A percentile compares a stretch with the other conserved stretches of the same genome.
Conservation (phyloP, 371 early-diverging fungal species). For the Cokeromyces recurvatus region DNA sequence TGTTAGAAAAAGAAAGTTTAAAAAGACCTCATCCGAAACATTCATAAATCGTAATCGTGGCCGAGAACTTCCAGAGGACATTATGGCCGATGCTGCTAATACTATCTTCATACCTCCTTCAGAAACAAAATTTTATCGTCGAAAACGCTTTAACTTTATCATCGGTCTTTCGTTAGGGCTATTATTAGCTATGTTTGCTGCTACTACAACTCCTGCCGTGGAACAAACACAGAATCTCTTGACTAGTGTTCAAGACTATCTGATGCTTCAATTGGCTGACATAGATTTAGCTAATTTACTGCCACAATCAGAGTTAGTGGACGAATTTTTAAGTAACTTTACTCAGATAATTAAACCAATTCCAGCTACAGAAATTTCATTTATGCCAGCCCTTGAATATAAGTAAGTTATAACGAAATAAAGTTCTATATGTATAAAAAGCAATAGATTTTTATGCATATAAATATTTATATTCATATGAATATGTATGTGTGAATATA, state of each 20-base stretch:
- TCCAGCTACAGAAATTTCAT: constrained; percentile 41
- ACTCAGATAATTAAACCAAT: constrained; percentile 50
- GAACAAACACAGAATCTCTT: constrained; percentile 22
- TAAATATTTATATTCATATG: too few species aligned
- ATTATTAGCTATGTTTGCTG: constrained; percentile 24
- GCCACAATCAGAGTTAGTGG: constrained; percentile 65
- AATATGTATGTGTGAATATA: too few species aligned
- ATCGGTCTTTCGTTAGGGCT: constrained; percentile 29
- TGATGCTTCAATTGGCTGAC: constrained; percentile 46
- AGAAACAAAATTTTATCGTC: constrained; percentile 21
- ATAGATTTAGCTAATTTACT: constrained; percentile 61
- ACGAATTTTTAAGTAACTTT: constrained; percentile 65
- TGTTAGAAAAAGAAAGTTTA: too few species aligned
- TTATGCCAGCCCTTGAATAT: constrained; percentile 44
- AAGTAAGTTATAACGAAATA: constrained; percentile 21
- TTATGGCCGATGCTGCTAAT: constrained; percentile 6
- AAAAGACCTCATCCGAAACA: too few species aligned
- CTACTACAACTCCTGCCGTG: constrained; percentile 32
- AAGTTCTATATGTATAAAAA: too few species aligned
- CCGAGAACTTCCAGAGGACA: constrained; percentile 17
- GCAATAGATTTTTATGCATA: too few species aligned
- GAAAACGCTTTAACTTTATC: constrained; percentile 37
- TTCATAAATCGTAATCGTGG: too few species aligned
- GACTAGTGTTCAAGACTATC: constrained; percentile 35
- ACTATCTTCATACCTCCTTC: background rate